A percentile compares a stretch with the other conserved stretches of the same genome.
phyloP scores from a whole-genome alignment of 495 filamentous ascomycete species.

The Penicillium paradoxum region DNA sequence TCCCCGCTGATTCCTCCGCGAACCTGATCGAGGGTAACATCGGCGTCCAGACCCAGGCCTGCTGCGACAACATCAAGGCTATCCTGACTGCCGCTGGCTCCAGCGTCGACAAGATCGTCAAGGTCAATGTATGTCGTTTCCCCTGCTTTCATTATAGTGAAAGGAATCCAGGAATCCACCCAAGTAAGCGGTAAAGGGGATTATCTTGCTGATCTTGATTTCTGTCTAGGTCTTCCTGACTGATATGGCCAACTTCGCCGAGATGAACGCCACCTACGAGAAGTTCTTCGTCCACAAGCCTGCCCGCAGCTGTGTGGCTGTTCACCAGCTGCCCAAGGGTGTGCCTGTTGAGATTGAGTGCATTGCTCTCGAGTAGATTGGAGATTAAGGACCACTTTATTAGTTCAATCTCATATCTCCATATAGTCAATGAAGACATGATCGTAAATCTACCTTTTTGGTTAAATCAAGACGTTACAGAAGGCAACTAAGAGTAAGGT shows the following conservation, averaged over 20 bases:
- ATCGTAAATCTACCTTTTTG: not conserved
- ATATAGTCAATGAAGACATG: not conserved
- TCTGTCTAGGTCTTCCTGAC: conserved; percentile 64
- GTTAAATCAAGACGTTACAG: too few species aligned
- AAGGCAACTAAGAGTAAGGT: not conserved
- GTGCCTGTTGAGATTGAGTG: conserved; percentile 93
- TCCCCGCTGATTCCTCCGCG: conserved; percentile 72
- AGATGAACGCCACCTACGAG: conserved; percentile 86
- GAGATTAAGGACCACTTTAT: not conserved
- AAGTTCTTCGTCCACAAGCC: conserved; percentile 86
- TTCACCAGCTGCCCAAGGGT: conserved; percentile 82
- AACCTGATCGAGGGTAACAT: conserved; percentile 73
- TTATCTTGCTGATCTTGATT: not conserved
- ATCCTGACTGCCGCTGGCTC: conserved; percentile 75
- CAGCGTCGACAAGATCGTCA: conserved; percentile 69
- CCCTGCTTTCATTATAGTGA: conserved; percentile 17
- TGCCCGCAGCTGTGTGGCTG: conserved; percentile 88
- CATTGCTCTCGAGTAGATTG: conserved; percentile 53
- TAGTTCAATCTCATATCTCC: not conserved
- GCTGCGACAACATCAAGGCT: conserved; percentile 72
- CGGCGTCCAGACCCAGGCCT: conserved; percentile 66
- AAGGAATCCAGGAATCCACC: not conserved
- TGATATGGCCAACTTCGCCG: conserved; percentile 78
- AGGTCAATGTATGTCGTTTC: conserved; percentile 51
- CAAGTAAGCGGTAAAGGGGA: not conserved